Percentiles rank a stretch among this genome's conserved stretches.
phyloP scores from a whole-genome alignment of 495 filamentous ascomycete genomes.

The Cenococcum geophilum region DNA sequence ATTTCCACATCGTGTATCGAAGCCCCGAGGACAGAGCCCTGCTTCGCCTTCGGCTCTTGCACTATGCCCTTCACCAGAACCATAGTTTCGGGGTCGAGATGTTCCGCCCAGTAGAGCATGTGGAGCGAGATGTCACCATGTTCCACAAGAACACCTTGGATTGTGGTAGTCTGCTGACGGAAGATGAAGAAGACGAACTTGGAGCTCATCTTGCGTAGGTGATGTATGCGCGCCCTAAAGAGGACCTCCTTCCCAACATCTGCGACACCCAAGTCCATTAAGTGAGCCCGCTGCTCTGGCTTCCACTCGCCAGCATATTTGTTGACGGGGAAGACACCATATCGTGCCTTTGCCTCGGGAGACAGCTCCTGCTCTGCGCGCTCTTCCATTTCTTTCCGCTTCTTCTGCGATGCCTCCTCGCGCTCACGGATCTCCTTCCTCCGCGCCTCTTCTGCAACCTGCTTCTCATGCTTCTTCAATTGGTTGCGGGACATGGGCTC shows the following conservation, averaged over 20 bases:
- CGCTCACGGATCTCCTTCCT: slow-evolving; percentile 33
- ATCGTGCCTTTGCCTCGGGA: slow-evolving; percentile 33
- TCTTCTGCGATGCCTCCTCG: slow-evolving; percentile 30
- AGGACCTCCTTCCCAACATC: slow-evolving; percentile 67
- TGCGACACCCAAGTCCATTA: slow-evolving; percentile 28
- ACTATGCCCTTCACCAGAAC: slow-evolving; percentile 47
- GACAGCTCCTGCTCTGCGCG: slow-evolving; percentile 36
- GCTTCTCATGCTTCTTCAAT: slow-evolving; percentile 38
- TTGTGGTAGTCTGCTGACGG: slow-evolving; percentile 69
- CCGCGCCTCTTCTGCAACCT: slow-evolving; percentile 32
- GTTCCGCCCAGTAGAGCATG: slow-evolving; percentile 65
- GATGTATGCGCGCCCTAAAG: slow-evolving; percentile 80
- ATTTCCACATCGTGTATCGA: slow-evolving; percentile 40
- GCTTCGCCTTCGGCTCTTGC: slow-evolving; percentile 46
- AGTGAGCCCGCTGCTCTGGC: slow-evolving; percentile 39
- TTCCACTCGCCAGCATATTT: slow-evolving; percentile 39
- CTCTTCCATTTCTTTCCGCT: slow-evolving; percentile 35
- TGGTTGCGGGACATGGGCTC: slow-evolving; percentile 40
- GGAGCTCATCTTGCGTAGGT: slow-evolving; percentile 77
- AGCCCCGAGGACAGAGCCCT: slow-evolving; percentile 46
- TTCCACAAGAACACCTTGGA: slow-evolving; percentile 70
- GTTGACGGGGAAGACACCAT: slow-evolving; percentile 39
- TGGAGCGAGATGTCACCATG: slow-evolving; percentile 50
- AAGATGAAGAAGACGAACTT: slow-evolving; percentile 92
- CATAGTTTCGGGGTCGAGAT: slow-evolving; percentile 60